Percentiles rank a stretch among this genome's conserved stretches.
phyloP scores from a whole-genome alignment of 2,329 filamentous ascomycete genomes.

The Thermoascus crustaceus region DNA sequence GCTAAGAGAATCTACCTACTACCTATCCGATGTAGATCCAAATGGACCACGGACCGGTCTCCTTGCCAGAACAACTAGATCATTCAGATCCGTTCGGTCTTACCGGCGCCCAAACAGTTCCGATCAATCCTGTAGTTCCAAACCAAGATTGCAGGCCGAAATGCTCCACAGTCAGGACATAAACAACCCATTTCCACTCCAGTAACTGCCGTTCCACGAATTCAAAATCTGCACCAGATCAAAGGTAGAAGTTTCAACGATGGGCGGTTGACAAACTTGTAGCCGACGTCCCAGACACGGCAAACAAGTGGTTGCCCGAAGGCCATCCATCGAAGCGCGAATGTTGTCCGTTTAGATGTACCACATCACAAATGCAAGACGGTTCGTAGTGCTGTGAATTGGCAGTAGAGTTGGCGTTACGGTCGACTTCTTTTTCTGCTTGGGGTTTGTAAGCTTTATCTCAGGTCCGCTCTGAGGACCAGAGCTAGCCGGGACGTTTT shows the following conservation, averaged over 20 bases:
- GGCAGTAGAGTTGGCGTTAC: conserved; percentile 27
- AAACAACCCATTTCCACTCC: background rate
- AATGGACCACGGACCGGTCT: conserved; percentile 1
- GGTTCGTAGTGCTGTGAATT: conserved; percentile 22
- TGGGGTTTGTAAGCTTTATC: conserved; percentile 24
- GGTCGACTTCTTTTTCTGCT: conserved; percentile 18
- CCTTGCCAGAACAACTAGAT: background rate
- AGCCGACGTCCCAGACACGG: conserved; percentile 1
- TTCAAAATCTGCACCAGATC: background rate
- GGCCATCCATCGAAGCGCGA: conserved; percentile 1
- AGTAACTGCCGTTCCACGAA: background rate
- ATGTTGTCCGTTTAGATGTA: conserved; percentile 23
- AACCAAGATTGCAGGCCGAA: conserved; percentile 2
- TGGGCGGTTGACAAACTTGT: background rate
- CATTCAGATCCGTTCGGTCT: conserved; percentile 7
- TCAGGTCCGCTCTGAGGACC: conserved; percentile 34
- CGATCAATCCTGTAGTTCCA: conserved; percentile 7
- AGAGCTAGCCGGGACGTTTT: conserved; percentile 41
- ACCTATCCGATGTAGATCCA: conserved; percentile 4
- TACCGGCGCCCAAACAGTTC: conserved; percentile 3
- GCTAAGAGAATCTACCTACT: conserved; percentile 1
- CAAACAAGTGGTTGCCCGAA: conserved; percentile 2
- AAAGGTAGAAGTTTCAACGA: background rate
- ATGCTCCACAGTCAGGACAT: conserved; percentile 2
- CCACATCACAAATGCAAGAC: conserved; percentile 31